These are phyloP conservation scores for Periconia sp. DNA, from an alignment of 2,329 filamentous ascomycete species.

Conservation along the genomic window DNA sequence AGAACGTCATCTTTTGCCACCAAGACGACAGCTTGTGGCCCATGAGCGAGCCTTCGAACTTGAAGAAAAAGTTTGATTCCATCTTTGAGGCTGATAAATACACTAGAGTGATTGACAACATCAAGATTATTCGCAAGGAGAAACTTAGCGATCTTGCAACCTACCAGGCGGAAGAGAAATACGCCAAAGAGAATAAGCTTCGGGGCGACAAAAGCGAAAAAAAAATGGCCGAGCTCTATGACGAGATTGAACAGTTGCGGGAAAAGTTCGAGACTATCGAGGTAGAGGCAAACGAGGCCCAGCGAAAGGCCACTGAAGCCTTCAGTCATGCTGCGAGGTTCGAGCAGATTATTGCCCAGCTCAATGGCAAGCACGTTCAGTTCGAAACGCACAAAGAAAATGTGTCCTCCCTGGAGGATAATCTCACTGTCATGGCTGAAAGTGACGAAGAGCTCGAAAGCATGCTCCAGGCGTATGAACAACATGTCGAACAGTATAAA, in stretches of 20 bases:
- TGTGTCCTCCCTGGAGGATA: slow-evolving; percentile 71
- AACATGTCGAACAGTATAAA: slow-evolving; percentile 70
- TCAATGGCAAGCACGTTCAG: slow-evolving; percentile 79
- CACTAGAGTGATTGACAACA: slow-evolving; percentile 95
- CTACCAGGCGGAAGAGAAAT: slow-evolving; percentile 75
- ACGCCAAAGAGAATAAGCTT: slow-evolving; percentile 84
- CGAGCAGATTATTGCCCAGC: slow-evolving; percentile 73
- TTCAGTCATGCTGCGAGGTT: slow-evolving; percentile 77
- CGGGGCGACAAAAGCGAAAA: slow-evolving; percentile 69
- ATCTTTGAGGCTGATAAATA: slow-evolving; percentile 98
- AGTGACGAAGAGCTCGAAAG: slow-evolving; percentile 76
- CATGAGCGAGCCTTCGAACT: slow-evolving; percentile 80
- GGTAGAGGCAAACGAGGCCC: slow-evolving; percentile 39
- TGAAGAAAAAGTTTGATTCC: slow-evolving; percentile 96
- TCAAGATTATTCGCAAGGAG: slow-evolving; percentile 84
- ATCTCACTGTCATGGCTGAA: slow-evolving; percentile 78
- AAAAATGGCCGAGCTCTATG: slow-evolving; percentile 65
- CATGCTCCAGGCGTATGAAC: slow-evolving; percentile 78
- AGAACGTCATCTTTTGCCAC: slow-evolving; percentile 97
- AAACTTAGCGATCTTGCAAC: slow-evolving; percentile 77
- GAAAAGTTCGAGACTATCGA: slow-evolving; percentile 35
- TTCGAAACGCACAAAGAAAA: slow-evolving; percentile 72
- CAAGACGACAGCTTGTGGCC: slow-evolving; percentile 98
- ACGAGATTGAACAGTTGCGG: slow-evolving; percentile 64
- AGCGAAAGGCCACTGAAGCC: slow-evolving; percentile 66